Conservation (phyloP, 2,329 filamentous ascomycete species). For the Colletotrichum caudatum region DNA sequence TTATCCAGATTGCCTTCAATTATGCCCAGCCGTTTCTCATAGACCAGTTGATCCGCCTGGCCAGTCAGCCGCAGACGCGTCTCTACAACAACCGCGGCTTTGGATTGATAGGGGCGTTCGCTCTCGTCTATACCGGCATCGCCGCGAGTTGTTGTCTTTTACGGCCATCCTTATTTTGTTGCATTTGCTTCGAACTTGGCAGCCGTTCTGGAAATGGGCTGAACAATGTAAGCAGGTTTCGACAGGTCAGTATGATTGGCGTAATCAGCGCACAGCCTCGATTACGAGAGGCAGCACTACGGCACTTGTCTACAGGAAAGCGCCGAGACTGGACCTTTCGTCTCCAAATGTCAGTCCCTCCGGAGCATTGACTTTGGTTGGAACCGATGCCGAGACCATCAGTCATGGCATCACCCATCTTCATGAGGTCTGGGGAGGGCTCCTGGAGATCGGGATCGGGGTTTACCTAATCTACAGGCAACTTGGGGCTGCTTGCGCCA, state of each 20-base stretch:
- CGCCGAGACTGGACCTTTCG: slow-evolving; percentile 41
- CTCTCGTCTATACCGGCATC: slow-evolving; percentile 46
- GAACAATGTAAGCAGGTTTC: slow-evolving; percentile 40
- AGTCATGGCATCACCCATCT: slow-evolving; percentile 42
- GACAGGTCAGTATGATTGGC: slow-evolving; percentile 45
- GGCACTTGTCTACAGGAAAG: slow-evolving; percentile 46
- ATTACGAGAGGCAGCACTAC: slow-evolving; percentile 48
- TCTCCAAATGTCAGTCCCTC: slow-evolving; percentile 43
- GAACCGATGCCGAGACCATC: slow-evolving; percentile 48
- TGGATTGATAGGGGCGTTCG: slow-evolving; percentile 48
- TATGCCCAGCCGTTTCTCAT: slow-evolving; percentile 48
- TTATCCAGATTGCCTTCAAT: slow-evolving; percentile 46
- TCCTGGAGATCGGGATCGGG: slow-evolving; percentile 47
- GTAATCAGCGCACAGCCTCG: slow-evolving; percentile 44
- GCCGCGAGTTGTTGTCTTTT: slow-evolving; percentile 41
- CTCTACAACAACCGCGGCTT: slow-evolving; percentile 44
- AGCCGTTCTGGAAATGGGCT: background rate
- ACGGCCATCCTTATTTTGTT: background rate
- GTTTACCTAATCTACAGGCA: slow-evolving; percentile 49
- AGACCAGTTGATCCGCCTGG: slow-evolving; percentile 43
- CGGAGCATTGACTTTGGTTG: slow-evolving; percentile 46
- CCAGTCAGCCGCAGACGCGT: slow-evolving; percentile 41
- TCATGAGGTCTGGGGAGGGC: slow-evolving; percentile 45
- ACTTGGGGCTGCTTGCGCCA: slow-evolving; percentile 55
- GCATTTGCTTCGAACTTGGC: background rate